phyloP scores from a whole-genome alignment of 345 rosid species.

The Microcos paniculata region DNA sequence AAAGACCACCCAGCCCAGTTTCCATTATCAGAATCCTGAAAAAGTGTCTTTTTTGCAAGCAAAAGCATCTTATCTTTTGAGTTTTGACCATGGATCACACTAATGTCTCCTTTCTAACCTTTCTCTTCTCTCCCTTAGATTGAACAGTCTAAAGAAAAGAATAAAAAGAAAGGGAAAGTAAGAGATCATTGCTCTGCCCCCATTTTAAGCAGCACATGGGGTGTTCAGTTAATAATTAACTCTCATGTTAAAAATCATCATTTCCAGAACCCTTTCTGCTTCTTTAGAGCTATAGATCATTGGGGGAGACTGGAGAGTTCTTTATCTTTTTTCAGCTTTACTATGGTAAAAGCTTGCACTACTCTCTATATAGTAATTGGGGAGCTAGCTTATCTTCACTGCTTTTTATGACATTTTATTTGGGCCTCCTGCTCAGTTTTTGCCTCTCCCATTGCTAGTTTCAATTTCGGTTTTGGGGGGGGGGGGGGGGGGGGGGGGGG shows the following conservation, averaged over 20 bases:
- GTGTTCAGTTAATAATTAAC: constrained; percentile 13
- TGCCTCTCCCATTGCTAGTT: not conserved
- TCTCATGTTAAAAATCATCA: constrained; percentile 8
- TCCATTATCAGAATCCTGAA: not conserved
- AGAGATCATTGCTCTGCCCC: constrained; percentile 18
- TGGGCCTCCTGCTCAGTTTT: not conserved
- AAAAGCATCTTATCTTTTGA: not conserved
- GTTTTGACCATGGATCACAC: constrained; percentile 1
- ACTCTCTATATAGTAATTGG: not conserved
- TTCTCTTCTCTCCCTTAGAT: not conserved
- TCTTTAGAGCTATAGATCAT: not conserved
- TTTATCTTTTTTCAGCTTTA: not conserved
- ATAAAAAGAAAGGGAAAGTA: not conserved
- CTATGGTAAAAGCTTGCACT: not conserved
- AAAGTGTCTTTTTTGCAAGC: not conserved
- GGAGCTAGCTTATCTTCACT: not conserved
- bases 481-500: too few relatives aligned
- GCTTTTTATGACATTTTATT: not conserved
- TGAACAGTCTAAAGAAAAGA: not conserved
- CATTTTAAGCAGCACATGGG: constrained; percentile 20
- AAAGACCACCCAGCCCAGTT: not conserved
- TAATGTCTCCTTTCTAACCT: not conserved
- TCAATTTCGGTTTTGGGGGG: too few relatives aligned
- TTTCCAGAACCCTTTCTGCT: not conserved
- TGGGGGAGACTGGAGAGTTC: not conserved